These are phyloP conservation scores for Juglanconis oblonga DNA, from an alignment of 2,329 filamentous ascomycete species.

Conservation along the genomic window DNA sequence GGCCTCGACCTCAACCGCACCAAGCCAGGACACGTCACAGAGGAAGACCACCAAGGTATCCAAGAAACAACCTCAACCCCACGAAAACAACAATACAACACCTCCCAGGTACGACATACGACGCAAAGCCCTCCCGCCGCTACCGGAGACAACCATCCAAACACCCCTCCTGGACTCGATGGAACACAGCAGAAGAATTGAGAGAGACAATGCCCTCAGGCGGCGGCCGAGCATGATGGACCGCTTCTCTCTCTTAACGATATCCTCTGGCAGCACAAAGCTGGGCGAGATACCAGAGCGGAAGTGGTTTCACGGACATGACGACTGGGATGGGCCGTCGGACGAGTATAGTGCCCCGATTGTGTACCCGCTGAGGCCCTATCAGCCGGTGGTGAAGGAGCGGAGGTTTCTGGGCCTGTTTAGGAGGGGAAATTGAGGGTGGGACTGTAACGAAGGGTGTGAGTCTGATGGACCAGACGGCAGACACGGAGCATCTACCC, in stretches of 20 bases:
- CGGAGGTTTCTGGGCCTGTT: constrained; percentile 29
- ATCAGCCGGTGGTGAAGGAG: constrained; percentile 24
- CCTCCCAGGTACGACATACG: neutral
- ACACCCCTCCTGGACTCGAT: constrained; percentile 13
- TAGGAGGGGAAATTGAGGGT: constrained; percentile 18
- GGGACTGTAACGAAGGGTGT: no score
- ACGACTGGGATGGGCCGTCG: constrained; percentile 15
- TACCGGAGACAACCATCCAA: neutral
- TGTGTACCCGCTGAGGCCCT: constrained; percentile 31
- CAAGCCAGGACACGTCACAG: neutral
- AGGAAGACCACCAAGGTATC: neutral
- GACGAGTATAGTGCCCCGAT: constrained; percentile 28
- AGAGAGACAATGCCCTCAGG: neutral
- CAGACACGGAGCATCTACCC: neutral
- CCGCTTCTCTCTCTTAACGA: constrained; percentile 29
- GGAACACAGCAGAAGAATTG: neutral
- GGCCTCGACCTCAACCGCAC: neutral
- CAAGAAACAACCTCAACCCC: neutral
- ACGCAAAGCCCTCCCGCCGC: neutral
- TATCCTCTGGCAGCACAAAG: constrained; percentile 32
- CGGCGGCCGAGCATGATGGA: constrained; percentile 17
- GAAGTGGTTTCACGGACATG: constrained; percentile 22
- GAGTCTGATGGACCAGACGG: neutral
- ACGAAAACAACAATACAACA: neutral
- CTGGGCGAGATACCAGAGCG: constrained; percentile 33